Evolutionary conservation across 2,329 filamentous ascomycete species (phyloP).

Genomic region (Fusarium sarcochroum): DNA sequence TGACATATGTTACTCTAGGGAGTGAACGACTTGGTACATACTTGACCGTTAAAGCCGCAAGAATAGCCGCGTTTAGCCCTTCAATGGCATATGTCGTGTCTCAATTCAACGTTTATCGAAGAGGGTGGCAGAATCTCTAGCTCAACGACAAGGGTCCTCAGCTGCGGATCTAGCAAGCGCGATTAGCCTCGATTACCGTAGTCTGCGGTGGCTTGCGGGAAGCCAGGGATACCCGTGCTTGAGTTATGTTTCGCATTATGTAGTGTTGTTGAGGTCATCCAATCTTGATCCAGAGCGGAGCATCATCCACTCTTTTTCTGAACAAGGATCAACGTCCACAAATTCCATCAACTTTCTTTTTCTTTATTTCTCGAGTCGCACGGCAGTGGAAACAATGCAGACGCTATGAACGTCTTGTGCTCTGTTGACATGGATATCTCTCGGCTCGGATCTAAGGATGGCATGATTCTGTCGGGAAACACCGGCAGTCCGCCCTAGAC

Average conservation of each 20-base stretch:
- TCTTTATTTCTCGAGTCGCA: constrained; percentile 4
- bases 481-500: constrained; percentile 34
- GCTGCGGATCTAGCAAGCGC: constrained; percentile 8
- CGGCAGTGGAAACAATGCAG: constrained; percentile 7
- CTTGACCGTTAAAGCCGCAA: background rate
- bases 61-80: constrained; percentile 14
- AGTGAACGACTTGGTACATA: no score
- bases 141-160: constrained; percentile 19
- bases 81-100: background rate
- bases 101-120: constrained; percentile 26
- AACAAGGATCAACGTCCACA: constrained; percentile 25
- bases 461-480: constrained; percentile 49
- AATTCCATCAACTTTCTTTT: constrained; percentile 33
- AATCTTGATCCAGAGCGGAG: constrained; percentile 26
- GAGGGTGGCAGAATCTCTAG: constrained; percentile 33
- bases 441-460: constrained; percentile 44
- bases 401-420: background rate
- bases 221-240: constrained; percentile 36
- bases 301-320: constrained; percentile 4
- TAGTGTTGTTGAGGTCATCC: background rate
- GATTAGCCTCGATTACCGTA: constrained; percentile 4
- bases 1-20: no score
- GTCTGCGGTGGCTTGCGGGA: constrained; percentile 17
- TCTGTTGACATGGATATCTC: constrained; percentile 10
- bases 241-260: constrained; percentile 41